A percentile compares a stretch with the other conserved stretches of the same genome.
Conservation (phyloP, 345 rosid genomes). For the Syzygium aqueum region DNA sequence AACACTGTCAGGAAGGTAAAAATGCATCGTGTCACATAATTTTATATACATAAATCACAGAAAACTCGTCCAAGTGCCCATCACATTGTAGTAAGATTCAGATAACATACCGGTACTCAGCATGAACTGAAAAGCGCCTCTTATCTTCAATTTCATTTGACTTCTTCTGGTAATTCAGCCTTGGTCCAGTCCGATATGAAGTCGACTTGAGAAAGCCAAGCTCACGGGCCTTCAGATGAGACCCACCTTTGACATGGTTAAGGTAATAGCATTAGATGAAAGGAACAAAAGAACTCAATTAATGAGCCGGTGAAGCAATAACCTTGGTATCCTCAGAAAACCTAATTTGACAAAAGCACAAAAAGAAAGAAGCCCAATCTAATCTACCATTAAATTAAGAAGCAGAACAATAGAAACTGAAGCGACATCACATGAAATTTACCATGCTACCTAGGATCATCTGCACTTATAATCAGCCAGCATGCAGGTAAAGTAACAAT, state of each 20-base stretch:
- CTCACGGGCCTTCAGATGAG: constrained; percentile 11
- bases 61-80: neutral
- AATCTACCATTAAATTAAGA: neutral
- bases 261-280: neutral
- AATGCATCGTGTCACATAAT: neutral
- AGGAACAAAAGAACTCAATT: neutral
- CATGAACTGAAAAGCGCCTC: constrained; percentile 39
- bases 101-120: constrained; percentile 42
- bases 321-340: neutral
- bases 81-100: neutral
- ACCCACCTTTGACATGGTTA: constrained; percentile 1
- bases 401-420: neutral
- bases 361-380: neutral
- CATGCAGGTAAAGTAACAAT: neutral
- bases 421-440: neutral
- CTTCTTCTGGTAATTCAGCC: constrained; percentile 32
- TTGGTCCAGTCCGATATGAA: constrained; percentile 24
- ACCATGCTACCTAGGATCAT: neutral
- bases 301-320: constrained; percentile 1
- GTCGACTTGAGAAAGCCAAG: constrained; percentile 29
- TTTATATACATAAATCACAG: neutral
- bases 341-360: neutral
- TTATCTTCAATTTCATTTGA: constrained; percentile 9
- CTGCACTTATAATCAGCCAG: neutral
- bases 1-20: neutral